These are phyloP conservation scores for Musa beccarii DNA, from an alignment of 176 grass and related monocot genomes.

Conservation along the genomic window DNA sequence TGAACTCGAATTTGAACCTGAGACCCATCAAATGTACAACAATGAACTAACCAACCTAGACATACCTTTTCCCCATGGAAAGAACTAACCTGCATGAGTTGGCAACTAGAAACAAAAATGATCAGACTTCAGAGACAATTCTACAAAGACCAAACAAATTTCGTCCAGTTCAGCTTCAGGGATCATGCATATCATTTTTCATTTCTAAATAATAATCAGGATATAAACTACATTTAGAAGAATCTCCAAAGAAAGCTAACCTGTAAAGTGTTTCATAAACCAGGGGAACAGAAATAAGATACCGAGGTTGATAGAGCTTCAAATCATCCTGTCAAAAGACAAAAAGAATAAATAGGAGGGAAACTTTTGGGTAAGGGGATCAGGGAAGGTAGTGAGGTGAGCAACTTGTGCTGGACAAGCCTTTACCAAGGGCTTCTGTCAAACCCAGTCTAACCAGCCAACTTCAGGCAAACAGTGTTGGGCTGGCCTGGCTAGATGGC, in stretches of 20 bases:
- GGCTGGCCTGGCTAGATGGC: not conserved
- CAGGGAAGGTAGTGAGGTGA: not conserved
- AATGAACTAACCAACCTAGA: too few species aligned
- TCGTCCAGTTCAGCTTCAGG: not conserved
- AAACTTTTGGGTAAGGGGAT: not conserved
- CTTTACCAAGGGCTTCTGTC: not conserved
- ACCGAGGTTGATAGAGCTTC: slow-evolving; percentile 77
- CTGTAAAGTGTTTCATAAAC: slow-evolving; percentile 97
- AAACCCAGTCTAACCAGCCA: not conserved
- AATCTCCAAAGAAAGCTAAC: slow-evolving; percentile 21
- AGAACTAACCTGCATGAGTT: too few species aligned
- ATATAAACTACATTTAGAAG: too few species aligned
- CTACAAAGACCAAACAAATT: not conserved
- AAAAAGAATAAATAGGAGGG: slow-evolving; percentile 6
- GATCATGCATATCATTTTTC: not conserved
- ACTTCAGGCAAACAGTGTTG: not conserved
- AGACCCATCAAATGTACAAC: too few species aligned
- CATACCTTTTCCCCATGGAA: too few species aligned
- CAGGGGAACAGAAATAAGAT: slow-evolving; percentile 74
- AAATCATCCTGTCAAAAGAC: slow-evolving; percentile 84
- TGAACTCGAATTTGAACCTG: too few species aligned
- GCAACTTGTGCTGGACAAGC: not conserved
- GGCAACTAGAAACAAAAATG: too few species aligned
- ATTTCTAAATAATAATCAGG: not conserved
- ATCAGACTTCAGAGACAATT: not conserved